Conservation (phyloP, 2,329 filamentous ascomycete genomes). For the Arthrobotrys entomopaga region DNA sequence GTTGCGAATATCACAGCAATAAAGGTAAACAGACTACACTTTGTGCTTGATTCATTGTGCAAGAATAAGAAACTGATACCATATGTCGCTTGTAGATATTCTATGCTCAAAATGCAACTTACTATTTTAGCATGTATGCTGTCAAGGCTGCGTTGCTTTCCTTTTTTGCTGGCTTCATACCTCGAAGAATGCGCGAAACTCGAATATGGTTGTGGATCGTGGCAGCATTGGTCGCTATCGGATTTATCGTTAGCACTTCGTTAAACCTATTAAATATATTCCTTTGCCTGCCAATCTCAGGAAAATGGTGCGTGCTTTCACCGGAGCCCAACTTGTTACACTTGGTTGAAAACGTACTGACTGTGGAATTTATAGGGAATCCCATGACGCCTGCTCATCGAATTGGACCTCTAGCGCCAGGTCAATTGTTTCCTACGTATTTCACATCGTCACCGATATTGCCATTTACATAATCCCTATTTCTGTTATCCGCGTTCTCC, state of each 20-base stretch:
- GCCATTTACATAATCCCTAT: constrained; percentile 49
- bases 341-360: neutral
- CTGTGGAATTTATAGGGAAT: constrained; percentile 13
- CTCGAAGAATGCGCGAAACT: constrained; percentile 36
- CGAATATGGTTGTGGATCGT: constrained; percentile 37
- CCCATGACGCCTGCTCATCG: constrained; percentile 27
- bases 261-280: constrained; percentile 29
- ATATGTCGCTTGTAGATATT: constrained; percentile 26
- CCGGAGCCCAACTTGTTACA: neutral
- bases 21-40: constrained; percentile 19
- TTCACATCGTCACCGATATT: constrained; percentile 39
- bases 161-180: constrained; percentile 41
- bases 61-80: neutral
- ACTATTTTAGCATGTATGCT: constrained; percentile 46
- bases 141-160: constrained; percentile 47
- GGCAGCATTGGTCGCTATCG: constrained; percentile 1
- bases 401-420: constrained; percentile 19
- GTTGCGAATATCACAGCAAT: neutral
- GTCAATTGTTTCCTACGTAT: constrained; percentile 31
- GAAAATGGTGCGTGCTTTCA: constrained; percentile 30
- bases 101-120: constrained; percentile 42
- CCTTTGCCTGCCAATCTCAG: constrained; percentile 43
- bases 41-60: neutral
- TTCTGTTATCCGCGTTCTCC: constrained; percentile 15
- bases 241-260: constrained; percentile 31